Base-by-base conservation (phyloP, 2,329 filamentous ascomycete genomes). In the Penicillium thymicola region DNA sequence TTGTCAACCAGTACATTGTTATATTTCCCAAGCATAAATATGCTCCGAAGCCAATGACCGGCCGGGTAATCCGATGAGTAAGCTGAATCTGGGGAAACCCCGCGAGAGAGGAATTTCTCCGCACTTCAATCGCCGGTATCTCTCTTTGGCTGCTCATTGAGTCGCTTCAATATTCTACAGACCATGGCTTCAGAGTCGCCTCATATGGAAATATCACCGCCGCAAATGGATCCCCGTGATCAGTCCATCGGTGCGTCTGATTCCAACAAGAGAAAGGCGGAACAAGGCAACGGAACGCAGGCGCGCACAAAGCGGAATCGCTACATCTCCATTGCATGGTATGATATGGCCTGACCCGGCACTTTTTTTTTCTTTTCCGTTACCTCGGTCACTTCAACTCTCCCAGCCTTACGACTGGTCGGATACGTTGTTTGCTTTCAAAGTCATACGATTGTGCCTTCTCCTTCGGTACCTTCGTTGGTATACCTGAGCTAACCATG, bases 281-380 rank as follows among this genome's bases (percentile, higher is more conserved):
- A 76, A 70, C 70, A 70, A 50, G 59, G 64, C 63, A 75, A 72
- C 72, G 75, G 75, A 73, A 75, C 76, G 16, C 80, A 81, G 54
- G 79, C 78, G 63, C 79, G 84, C 63, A 78, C 84, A 63, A 86
- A 87, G 77, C 80, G 85, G 70, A 87, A 86, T 75, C 81, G 85
- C 63, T 87, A 87, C 71, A 86, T 87, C 63, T 86, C 84, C 28
- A 86, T 87, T 63, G 85, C 85, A 50, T 87, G 85, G 82, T 85
- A 76, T 69, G 78, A 70, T 57, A 57, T 63, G 56, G 54, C 48
- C 54, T 60, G 58, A 62, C 50, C 58, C 60, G 52, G 46, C 44
- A 44, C 41, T 53, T 30, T 18, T 48, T 25, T 48, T 44, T 23
- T 18, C 2, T 16, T 43, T 56, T 43, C 59, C 56, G 23, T 37